Evolutionary conservation across 2,329 filamentous ascomycete genomes (phyloP), one percentile per base, ranked within the genome.

Genomic region (Cercospora sp.): DNA sequence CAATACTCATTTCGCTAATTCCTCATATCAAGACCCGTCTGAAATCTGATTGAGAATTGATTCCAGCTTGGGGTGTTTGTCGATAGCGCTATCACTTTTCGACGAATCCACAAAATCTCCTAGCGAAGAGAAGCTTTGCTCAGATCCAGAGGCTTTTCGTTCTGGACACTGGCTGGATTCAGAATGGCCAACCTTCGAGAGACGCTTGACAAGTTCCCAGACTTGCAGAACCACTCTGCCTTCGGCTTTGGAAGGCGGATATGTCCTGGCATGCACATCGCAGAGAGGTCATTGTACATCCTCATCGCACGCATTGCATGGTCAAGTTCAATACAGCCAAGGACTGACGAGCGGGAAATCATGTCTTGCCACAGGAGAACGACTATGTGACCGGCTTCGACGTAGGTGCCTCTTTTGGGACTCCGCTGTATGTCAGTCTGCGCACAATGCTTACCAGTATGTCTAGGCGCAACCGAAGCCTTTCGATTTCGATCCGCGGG

Each of bases 241-340:
- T 87, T 87, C 66, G 86, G 85, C 16, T 86, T 85, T 76, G 85
- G 85, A 2, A 80, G 85, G 57, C 80, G 86, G 31, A 75, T 78
- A 6, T 83, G 82, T 72, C 81, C 81, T 62, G 81, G 82, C 5
- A 77, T 80, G 63, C 74, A 76, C 7, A 79, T 83, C 23, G 76
- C 80, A 1, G 81, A 83, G 67, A 78, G 80, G 20, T 68, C 59
- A 26, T 55, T 75, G 53, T 79, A 82, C 67, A 69, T 82, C 13
- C 70, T 81, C 5, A 79, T 81, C 20, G 79, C 70, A 13, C 63
- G 63, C 30, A 67, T 75, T 5, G 69, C 70, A 4, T 75, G 74
- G 74, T 61, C 57, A 13, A 73, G 68, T 40, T 60, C 71, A 30
- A 55, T 75, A n/a, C 42, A 33, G 9, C 70, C 70, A 53, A 64